A percentile compares a stretch with the other conserved stretches of the same genome.
These are phyloP conservation scores for Triticum urartu DNA, from an alignment of 176 grass and related monocot species.

Conservation along the genomic window DNA sequence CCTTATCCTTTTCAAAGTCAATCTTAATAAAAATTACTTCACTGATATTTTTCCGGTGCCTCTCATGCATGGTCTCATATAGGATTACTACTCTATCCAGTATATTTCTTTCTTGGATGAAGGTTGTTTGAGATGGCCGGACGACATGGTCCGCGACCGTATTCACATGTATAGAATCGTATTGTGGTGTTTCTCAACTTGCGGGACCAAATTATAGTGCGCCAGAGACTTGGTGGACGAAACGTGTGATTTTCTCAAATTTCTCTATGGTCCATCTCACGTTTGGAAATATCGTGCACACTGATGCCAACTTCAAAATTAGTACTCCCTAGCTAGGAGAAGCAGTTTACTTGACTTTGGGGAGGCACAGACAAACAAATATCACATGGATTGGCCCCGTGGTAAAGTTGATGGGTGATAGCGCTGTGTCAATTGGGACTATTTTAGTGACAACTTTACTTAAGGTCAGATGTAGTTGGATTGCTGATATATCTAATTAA, in stretches of 20 bases:
- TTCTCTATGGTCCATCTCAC: not conserved
- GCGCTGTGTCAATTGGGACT: not conserved
- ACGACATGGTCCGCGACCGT: too few relatives aligned
- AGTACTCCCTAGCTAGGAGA: not conserved
- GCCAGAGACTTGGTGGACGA: too few relatives aligned
- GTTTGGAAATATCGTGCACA: not conserved
- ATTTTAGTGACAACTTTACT: not conserved
- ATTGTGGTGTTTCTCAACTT: too few relatives aligned
- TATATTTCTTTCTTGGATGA: too few relatives aligned
- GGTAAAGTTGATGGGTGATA: not conserved
- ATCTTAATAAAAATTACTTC: too few relatives aligned
- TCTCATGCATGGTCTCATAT: too few relatives aligned
- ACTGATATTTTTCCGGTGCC: too few relatives aligned
- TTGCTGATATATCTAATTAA: not conserved
- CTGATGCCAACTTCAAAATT: not conserved
- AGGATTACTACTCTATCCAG: too few relatives aligned
- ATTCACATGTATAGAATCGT: too few relatives aligned
- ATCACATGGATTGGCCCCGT: not conserved
- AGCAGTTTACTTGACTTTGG: not conserved
- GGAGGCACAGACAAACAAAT: not conserved
- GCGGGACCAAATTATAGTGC: too few relatives aligned
- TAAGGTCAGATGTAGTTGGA: not conserved
- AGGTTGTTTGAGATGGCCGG: too few relatives aligned
- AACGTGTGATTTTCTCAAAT: not conserved
- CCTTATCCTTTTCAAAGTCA: too few relatives aligned